Evolutionary conservation across 352 stramenopile genomes (phyloP), one percentile per base, ranked within the genome.

Genomic region (Elongisporangium senticosum): DNA sequence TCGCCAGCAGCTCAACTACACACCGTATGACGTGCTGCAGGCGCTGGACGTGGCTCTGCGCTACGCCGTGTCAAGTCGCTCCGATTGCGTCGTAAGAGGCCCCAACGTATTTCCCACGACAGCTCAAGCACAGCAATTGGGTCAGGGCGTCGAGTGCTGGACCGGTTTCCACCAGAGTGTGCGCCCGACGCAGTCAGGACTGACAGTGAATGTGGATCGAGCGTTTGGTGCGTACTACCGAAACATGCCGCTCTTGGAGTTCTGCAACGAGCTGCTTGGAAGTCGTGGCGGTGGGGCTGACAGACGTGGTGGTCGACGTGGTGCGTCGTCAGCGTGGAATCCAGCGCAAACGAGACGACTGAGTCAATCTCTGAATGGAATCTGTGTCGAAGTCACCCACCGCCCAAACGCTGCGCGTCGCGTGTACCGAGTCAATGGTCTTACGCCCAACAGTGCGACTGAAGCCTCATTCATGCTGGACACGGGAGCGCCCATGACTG

Each of bases 131-230:
- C 58, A 79, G 23, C 55, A 73, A 3, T 63, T 93, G 0, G 74
- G 78, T 20, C 80, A 77, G 47, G 83, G 83, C 50, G 85, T 86
- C 47, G 77, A 90, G 39, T 51, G 90, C 13, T 87, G 75, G 55
- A 90, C 73, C 73, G 83, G 83, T 3, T 93, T 90, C 51, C 77
- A 90, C 39, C 83, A 93, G 65, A 73, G 68, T 0, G 79, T 93
- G 20, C 77, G 71, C 13, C 53, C 85, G 26, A 72, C 72, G 0
- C 73, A 90, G 49, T 49, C 60, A 0, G 82, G 86, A 48, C 49
- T 93, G 17, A 55, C 87, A 15, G 73, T 90, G 55, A 93, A 93
- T 60, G 73, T 93, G 11, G 83, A 90, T 28, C 76, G 84, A 51
- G 77, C 75, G 5, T 79, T 81, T 1, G 90, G 80, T 0, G 83